A percentile compares a stretch with the other conserved stretches of the same genome.
These are phyloP conservation scores for Barnettozyma botsteinii DNA, from an alignment of 805 yeast genomes.

Conservation along the genomic window DNA sequence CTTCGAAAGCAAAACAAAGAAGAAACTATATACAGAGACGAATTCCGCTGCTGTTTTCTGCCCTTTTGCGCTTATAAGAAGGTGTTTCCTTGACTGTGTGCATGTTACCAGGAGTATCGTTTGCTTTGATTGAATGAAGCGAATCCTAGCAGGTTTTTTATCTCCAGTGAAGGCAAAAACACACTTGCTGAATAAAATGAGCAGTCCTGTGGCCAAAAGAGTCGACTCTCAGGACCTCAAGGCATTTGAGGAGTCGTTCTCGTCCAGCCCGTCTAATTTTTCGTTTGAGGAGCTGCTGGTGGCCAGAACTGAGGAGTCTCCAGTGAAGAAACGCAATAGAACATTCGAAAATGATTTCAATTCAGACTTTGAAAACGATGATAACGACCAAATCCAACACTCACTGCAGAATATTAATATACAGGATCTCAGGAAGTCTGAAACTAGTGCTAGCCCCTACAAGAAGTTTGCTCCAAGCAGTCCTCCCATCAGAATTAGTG, in stretches of 20 bases:
- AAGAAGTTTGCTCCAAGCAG: background rate
- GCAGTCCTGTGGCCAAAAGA: background rate
- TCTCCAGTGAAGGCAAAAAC: background rate
- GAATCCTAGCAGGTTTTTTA: no score
- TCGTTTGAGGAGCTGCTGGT: constrained; percentile 2
- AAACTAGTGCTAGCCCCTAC: background rate
- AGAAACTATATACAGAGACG: background rate
- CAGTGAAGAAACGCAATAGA: background rate
- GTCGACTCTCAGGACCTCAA: constrained; percentile 17
- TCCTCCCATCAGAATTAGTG: constrained; percentile 11
- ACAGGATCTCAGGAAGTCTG: no score
- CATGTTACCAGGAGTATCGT: no score
- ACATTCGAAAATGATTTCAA: constrained; percentile 2
- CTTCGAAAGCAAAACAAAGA: background rate
- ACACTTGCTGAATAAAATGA: background rate
- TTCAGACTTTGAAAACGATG: constrained; percentile 3
- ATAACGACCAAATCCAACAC: background rate
- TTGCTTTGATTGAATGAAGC: background rate
- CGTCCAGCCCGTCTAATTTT: constrained; percentile 1
- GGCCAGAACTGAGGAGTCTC: background rate
- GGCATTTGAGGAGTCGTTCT: constrained; percentile 20
- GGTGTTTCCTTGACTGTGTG: no score
- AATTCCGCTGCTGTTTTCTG: no score
- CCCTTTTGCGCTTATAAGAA: no score
- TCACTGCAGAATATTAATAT: background rate